Base-by-base conservation (phyloP, 2,329 filamentous ascomycete genomes). In the Penicillium sp. region DNA sequence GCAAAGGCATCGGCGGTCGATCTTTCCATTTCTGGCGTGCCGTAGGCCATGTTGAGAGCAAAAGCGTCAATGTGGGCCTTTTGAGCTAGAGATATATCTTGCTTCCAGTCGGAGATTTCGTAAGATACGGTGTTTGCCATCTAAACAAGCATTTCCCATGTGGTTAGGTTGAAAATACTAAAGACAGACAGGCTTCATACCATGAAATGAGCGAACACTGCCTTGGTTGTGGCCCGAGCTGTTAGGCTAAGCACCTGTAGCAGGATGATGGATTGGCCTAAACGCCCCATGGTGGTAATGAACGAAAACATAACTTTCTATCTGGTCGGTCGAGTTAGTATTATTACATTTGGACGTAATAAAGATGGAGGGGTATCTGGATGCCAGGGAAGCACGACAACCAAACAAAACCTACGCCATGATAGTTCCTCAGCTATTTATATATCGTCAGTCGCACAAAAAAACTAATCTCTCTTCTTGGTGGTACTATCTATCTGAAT, bases 51-150 rank as follows among this genome's bases (percentile, higher is more conserved):
- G 33, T 51, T 71, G 44, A 72, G 54, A 10, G 67, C 69, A 43
- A 72, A 73, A 16, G 69, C 69, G 45, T 73, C 69, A 29, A 73
- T 71, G 33, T 72, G 68, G 8, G 69, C 66, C 37, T 65, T 62
- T 37, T 67, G 61, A 21, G 70, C 69, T 24, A 68, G 64, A 4
- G 56, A 52, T 21, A 72, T 69, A 24, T 71, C 68, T 11, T 52
- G 61, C 49, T 65, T 61, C 68, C 68, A 71, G 26, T 70, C 45
- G 42, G 58, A 21, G 53, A 54, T 5, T 57, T 60, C 61, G 65
- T 71, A 55, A 53, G 55, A n/a, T 7, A 59, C 66, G 9, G 66
- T 63, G 57, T 67, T 68, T 49, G 66, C 67, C 22, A 70, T 64
- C 68, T 72, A 52, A 5, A 14, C 19, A 42, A 10, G 19, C 3